Percentiles rank a stretch among this genome's conserved stretches.
Evolutionary conservation across 306 rosid genomes (phyloP).

Genomic region (Cucumis sativus): Cucumber_9930_V3 NC_026655.2:3359001-3359500

Average conservation of each 20-base stretch:
- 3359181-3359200: conserved; percentile 53
- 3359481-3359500: background rate
- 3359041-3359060: background rate
- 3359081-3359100: background rate
- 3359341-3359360: conserved; percentile 36
- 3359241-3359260: background rate
- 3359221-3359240: conserved; percentile 27
- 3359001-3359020: background rate
- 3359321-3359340: conserved; percentile 5
- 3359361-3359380: conserved; percentile 79
- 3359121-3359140: conserved; percentile 77
- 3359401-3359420: background rate
- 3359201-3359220: conserved; percentile 14
- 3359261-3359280: background rate
- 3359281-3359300: conserved; percentile 1
- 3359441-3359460: background rate
- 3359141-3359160: conserved; percentile 44
- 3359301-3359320: conserved; percentile 53
- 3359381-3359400: conserved; percentile 14
- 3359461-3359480: background rate
- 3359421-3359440: background rate
- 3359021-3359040: background rate
- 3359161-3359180: conserved; percentile 28
- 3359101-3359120: conserved; percentile 42
- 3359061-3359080: background rate